phyloP scores from a whole-genome alignment of 1,284 basidiomycete species.

The Thelephora terrestris region DNA sequence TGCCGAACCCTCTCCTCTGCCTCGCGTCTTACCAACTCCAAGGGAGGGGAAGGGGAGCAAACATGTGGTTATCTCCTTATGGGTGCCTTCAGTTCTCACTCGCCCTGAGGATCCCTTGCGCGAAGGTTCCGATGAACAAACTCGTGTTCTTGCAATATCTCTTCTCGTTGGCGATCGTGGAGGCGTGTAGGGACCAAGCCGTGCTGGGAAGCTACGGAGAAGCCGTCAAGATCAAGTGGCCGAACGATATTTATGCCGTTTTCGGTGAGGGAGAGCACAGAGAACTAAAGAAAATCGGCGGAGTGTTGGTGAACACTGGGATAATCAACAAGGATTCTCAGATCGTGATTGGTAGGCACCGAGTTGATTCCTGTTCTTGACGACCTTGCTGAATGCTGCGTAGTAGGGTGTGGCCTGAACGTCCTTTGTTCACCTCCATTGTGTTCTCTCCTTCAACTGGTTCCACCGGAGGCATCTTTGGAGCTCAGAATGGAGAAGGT shows the following conservation, averaged over 20 bases:
- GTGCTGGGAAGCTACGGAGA: slow-evolving; percentile 47
- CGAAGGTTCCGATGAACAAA: slow-evolving; percentile 48
- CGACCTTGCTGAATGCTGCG: not conserved
- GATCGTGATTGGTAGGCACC: slow-evolving; percentile 67
- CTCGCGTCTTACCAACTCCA: slow-evolving; percentile 83
- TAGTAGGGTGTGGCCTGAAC: slow-evolving; percentile 82
- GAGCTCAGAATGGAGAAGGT: slow-evolving; percentile 65
- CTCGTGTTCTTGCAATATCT: slow-evolving; percentile 97
- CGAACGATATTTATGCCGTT: slow-evolving; percentile 88
- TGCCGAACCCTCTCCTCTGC: slow-evolving; percentile 73
- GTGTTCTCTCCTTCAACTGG: slow-evolving; percentile 70
- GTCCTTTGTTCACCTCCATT: slow-evolving; percentile 80
- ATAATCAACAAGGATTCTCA: slow-evolving; percentile 67
- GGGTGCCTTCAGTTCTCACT: slow-evolving; percentile 88
- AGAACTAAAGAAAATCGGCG: slow-evolving; percentile 71
- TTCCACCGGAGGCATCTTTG: slow-evolving; percentile 26
- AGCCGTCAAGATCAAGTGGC: slow-evolving; percentile 87
- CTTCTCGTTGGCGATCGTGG: slow-evolving; percentile 81
- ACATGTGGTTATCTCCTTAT: slow-evolving; percentile 87
- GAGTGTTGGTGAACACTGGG: slow-evolving; percentile 86
- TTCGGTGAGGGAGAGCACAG: slow-evolving; percentile 33
- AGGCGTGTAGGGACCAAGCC: slow-evolving; percentile 55
- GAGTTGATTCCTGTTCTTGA: not conserved
- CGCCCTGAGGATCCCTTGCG: slow-evolving; percentile 52
- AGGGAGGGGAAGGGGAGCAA: slow-evolving; percentile 83